Evolutionary conservation across 345 rosid genomes (phyloP).

Genomic region (Bruguiera gymnorhiza): DNA sequence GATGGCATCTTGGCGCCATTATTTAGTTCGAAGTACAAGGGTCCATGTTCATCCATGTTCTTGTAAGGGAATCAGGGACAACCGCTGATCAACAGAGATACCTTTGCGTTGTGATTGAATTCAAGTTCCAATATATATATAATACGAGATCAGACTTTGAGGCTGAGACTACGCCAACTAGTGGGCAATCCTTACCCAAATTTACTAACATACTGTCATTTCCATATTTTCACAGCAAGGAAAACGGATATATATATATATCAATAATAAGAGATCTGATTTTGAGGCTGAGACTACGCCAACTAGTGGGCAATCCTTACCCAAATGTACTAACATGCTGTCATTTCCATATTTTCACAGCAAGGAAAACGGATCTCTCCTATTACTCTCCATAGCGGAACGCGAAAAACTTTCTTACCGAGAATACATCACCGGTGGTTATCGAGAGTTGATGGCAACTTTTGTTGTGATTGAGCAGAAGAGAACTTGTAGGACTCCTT

Average conservation of each 20-base stretch:
- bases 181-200: background rate
- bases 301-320: background rate
- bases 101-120: background rate
- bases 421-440: too few species aligned
- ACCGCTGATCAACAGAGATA: background rate
- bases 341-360: background rate
- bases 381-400: background rate
- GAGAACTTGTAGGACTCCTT: too few species aligned
- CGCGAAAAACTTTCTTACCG: too few species aligned
- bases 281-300: background rate
- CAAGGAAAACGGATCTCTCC: background rate
- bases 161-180: background rate
- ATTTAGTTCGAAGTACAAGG: conserved; percentile 41
- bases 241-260: background rate
- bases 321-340: too few species aligned
- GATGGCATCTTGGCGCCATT: conserved; percentile 48
- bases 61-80: background rate
- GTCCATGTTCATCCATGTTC: conserved; percentile 30
- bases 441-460: too few species aligned
- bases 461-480: too few species aligned
- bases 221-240: background rate
- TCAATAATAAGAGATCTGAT: background rate
- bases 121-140: background rate
- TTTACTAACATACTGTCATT: too few species aligned
- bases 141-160: background rate